phyloP scores from a whole-genome alignment of 805 yeast genomes.

The Barnettozyma botsteinii region DNA sequence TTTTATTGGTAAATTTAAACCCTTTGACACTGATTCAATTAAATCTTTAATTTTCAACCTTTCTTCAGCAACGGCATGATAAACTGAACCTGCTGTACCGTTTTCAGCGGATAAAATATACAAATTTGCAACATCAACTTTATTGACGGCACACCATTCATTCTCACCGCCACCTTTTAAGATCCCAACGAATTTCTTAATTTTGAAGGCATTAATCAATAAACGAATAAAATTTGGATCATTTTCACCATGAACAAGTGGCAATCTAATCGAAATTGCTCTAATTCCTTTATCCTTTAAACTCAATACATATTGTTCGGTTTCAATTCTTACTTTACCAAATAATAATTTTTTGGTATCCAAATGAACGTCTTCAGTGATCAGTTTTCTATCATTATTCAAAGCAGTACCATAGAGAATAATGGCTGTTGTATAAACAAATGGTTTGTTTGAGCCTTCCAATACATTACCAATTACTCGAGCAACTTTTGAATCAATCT shows the following conservation, averaged over 20 bases:
- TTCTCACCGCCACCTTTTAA: slow-evolving; percentile 14
- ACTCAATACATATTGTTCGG: slow-evolving; percentile 15
- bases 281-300: slow-evolving; percentile 26
- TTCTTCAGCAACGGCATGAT: slow-evolving; percentile 25
- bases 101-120: slow-evolving; percentile 26
- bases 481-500: slow-evolving; percentile 26
- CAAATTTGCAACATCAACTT: slow-evolving; percentile 29
- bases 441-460: slow-evolving; percentile 26
- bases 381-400: neutral
- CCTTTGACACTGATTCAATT: slow-evolving; percentile 25
- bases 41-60: slow-evolving; percentile 22
- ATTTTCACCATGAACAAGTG: slow-evolving; percentile 30
- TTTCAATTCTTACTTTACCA: slow-evolving; percentile 10
- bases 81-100: slow-evolving; percentile 23
- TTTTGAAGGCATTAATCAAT: slow-evolving; percentile 26
- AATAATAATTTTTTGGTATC: neutral
- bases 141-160: slow-evolving; percentile 29
- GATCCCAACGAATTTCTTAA: slow-evolving; percentile 26
- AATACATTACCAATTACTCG: slow-evolving; percentile 26
- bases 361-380: neutral
- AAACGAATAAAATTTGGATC: slow-evolving; percentile 25
- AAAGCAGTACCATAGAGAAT: neutral
- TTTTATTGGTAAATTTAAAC: slow-evolving; percentile 14
- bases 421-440: slow-evolving; percentile 25
- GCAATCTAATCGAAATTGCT: slow-evolving; percentile 16